Evolutionary conservation across 2,329 filamentous ascomycete genomes (phyloP).

Genomic region (Didymella pomorum): DNA sequence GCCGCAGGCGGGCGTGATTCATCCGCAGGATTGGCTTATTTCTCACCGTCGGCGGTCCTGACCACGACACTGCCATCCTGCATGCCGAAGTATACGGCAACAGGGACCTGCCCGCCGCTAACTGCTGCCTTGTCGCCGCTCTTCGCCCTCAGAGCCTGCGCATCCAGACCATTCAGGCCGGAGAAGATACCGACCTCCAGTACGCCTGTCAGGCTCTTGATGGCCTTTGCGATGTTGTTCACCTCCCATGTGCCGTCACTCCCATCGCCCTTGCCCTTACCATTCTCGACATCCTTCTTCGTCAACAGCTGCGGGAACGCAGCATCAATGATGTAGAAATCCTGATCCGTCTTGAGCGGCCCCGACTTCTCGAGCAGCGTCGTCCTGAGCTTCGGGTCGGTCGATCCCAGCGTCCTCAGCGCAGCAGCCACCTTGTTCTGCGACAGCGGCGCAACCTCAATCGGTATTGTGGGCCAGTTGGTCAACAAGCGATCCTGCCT

Average conservation of each 20-base stretch:
- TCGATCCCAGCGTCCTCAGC: conserved; percentile 76
- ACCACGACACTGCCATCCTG: conserved; percentile 62
- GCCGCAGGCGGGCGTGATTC: conserved; percentile 2
- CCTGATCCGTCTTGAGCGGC: conserved; percentile 84
- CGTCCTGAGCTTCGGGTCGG: conserved; percentile 73
- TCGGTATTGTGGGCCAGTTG: conserved; percentile 84
- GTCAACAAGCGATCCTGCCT: conserved; percentile 76
- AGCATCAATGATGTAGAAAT: conserved; percentile 90
- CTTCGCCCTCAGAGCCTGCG: conserved; percentile 56
- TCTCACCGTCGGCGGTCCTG: conserved; percentile 40
- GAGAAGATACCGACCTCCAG: conserved; percentile 92
- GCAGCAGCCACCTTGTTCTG: conserved; percentile 78
- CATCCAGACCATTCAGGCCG: conserved; percentile 78
- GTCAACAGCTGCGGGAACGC: conserved; percentile 79
- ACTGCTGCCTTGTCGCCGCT: conserved; percentile 52
- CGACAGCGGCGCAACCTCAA: conserved; percentile 89
- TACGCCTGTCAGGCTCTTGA: conserved; percentile 85
- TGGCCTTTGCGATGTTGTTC: conserved; percentile 72
- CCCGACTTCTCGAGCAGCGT: conserved; percentile 80
- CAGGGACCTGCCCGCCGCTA: conserved; percentile 77
- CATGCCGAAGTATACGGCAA: conserved; percentile 95
- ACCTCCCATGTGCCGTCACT: conserved; percentile 80
- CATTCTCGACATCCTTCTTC: conserved; percentile 60
- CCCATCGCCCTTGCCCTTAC: conserved; percentile 60
- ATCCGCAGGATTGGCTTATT: conserved; percentile 15